A percentile compares a stretch with the other conserved stretches of the same genome.
Evolutionary conservation across 1,284 basidiomycete species (phyloP).

Genomic region (Veloboletus limbatus): DNA sequence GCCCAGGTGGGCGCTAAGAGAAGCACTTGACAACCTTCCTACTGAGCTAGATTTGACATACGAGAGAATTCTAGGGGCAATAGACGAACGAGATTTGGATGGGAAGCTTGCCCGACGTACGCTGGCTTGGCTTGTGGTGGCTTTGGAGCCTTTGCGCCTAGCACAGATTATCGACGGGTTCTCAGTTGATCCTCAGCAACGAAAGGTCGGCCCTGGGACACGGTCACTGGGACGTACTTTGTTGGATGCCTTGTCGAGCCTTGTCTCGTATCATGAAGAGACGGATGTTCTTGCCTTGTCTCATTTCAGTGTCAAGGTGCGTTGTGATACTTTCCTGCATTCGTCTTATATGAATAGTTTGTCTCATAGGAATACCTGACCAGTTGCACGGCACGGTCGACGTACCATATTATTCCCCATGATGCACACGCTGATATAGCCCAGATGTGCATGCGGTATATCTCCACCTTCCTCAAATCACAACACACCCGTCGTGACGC

Average conservation of each 20-base stretch:
- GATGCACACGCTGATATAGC: neutral
- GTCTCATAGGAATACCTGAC: slow-evolving; percentile 5
- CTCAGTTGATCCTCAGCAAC: no score
- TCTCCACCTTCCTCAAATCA: neutral
- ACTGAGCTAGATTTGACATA: neutral
- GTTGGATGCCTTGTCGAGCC: neutral
- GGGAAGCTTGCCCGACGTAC: neutral
- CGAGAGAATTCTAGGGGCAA: neutral
- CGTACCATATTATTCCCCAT: neutral
- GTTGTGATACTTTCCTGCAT: neutral
- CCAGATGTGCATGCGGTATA: slow-evolving; percentile 1
- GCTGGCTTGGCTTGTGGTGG: slow-evolving; percentile 1
- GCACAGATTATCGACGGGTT: neutral
- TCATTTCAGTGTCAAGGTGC: slow-evolving; percentile 1
- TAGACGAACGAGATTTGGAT: slow-evolving; percentile 1
- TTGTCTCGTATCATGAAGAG: neutral
- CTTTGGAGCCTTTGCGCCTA: slow-evolving; percentile 1
- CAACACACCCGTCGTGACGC: neutral
- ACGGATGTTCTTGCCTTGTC: neutral
- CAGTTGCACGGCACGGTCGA: neutral
- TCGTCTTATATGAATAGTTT: neutral
- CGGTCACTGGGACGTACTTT: neutral
- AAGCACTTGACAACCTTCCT: neutral
- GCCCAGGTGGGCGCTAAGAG: neutral
- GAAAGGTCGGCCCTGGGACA: no score